Base-by-base conservation (phyloP, 192 early-diverging fungal species). In the Ramicandelaber brevisporus region DNA sequence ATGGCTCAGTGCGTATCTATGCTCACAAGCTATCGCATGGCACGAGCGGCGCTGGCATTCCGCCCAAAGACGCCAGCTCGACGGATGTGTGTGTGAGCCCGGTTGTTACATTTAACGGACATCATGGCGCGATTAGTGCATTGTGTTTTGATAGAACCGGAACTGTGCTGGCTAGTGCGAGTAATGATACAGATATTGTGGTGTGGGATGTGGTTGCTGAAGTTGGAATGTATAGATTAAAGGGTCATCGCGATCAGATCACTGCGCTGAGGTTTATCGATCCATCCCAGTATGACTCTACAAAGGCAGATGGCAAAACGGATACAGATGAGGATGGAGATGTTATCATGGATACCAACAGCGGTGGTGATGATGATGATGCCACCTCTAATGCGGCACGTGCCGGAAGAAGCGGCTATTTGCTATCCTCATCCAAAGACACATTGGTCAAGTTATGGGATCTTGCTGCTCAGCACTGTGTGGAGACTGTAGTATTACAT, bases 381-480 rank as follows among this genome's bases (percentile, higher is more conserved):
- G 31, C 24, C 14, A 30, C 29, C 3, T 36, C 16, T 1, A 37
- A 38, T 21, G 48, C 54, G 6, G 53, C 55, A 6, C 53, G 52
- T 16, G 59, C 55, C 5, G 48, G 63, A 14, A 53, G 55, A 2
- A 45, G 50, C 19, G 71, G 68, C 5, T 74, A 84, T 33, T 33
- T 97, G 37, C 36, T 97, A 17, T 84, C 75, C n/a, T 58, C 66
- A 27, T 87, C 84, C 33, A 97, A 93, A 48, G 90, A 97, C 46
- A 81, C 90, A 6, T 63, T 93, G 41, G 44, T 97, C 19, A 97
- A 97, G 53, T 49, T 90, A 29, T 97, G 90, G 90, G 90, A 97
- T 49, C 53, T 93, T 20, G 58, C 67, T n/a, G 79, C 82, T 14
- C 76, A 78, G 40, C 77, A 80, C 48, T 97, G 92, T 36, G 73